Conservation (phyloP, 805 yeast species). For the Myxozyma melibiosi region DNA sequence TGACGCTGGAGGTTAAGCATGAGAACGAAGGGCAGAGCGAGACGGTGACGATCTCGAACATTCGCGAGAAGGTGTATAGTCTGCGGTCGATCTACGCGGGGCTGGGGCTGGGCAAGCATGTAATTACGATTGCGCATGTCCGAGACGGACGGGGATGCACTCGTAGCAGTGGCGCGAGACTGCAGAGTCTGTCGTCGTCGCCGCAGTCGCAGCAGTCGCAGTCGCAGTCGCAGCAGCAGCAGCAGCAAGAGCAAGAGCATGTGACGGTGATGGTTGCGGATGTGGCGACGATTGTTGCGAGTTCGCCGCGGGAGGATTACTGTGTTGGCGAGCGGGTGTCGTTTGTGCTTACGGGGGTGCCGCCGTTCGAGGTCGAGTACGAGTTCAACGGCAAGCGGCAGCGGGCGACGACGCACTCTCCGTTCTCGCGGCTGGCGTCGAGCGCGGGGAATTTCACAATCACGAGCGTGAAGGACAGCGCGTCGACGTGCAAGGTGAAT, state of each 20-base stretch:
- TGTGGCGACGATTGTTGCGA: conserved; percentile 64
- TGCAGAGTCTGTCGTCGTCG: neutral
- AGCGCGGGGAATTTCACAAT: conserved; percentile 77
- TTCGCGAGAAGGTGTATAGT: conserved; percentile 46
- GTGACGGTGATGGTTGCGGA: conserved; percentile 68
- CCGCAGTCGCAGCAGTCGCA: neutral
- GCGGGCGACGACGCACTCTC: conserved; percentile 54
- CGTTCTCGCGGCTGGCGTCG: conserved; percentile 72
- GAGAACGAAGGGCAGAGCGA: conserved; percentile 60
- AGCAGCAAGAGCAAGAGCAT: conserved; percentile 41
- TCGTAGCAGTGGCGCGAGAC: conserved; percentile 43
- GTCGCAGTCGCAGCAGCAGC: conserved; percentile 29
- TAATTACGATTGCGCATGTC: conserved; percentile 59
- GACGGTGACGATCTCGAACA: conserved; percentile 48
- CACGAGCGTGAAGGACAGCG: conserved; percentile 69
- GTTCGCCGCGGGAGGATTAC: conserved; percentile 52
- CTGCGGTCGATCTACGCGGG: conserved; percentile 52
- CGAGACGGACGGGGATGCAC: conserved; percentile 72
- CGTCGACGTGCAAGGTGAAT: conserved; percentile 60
- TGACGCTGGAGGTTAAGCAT: conserved; percentile 58
- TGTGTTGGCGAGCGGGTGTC: conserved; percentile 93
- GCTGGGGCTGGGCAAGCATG: conserved; percentile 70
- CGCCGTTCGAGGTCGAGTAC: conserved; percentile 79
- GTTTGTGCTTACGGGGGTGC: conserved; percentile 71
- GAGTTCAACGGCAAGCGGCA: conserved; percentile 65